Evolutionary conservation across 2,329 filamentous ascomycete species (phyloP), one percentile per base, ranked within the genome.

Genomic region (Diaporthe sp.): DNA sequence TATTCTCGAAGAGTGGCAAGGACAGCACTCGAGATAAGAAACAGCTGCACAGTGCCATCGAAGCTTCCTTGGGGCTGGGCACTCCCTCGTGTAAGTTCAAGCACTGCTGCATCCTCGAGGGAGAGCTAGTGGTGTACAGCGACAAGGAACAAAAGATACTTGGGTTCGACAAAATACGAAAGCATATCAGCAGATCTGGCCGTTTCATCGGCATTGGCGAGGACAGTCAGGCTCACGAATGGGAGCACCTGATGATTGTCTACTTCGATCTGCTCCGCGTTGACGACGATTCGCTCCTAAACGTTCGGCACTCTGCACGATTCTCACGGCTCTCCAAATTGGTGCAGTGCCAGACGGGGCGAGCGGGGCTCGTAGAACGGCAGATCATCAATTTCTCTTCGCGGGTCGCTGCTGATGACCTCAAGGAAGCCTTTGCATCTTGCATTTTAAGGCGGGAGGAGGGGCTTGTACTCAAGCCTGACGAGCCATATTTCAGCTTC

Each of bases 1-100:
- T 98, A 42, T 98, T 97, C 81, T 97, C 95, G 13, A 98, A 98
- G 82, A 97, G 95, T 80, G 95, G 95, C 75, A 97, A 97, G 81
- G 94, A 98, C 78, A 96, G 95, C 60, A 98, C 95, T 0, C 81
- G 85, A 71, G 95, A 98, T 82, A 90, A 94, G 46, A 79, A 39
- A n/a, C 19, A 72, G 73, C 78, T 82, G 31, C 44, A 71, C 73
- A 87, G 88, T 2, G 88, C 88, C 1, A 91, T 98, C 74, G 87
- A 88, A 55, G 85, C 91, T 4, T 92, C 93, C 4, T 85, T 98
- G 7, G 87, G 87, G 10, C 87, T 97, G 46, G 91, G 91, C 4
- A 84, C 85, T 1, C 77, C 87, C 0, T 86, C 88, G 10, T 93
- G 93, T 81, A 88, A 85, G 15, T 83, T 98, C 77, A 88, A 87